A percentile compares a stretch with the other conserved stretches of the same genome.
Conservation (phyloP, 2,329 filamentous ascomycete species). For the Fusarium agapanthi region DNA sequence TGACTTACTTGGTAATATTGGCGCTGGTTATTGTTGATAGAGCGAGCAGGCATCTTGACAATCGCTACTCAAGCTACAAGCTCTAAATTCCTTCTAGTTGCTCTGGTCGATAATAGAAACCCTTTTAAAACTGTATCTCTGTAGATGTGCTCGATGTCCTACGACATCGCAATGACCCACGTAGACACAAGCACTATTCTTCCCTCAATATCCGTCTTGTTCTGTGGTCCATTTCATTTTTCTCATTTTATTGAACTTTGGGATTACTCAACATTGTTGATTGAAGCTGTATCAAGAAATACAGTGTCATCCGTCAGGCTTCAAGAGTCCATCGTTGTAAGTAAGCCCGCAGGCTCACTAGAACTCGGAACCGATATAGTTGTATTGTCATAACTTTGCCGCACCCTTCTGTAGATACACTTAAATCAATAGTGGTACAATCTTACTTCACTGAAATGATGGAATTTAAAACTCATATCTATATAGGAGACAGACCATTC, state of each 20-base stretch:
- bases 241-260: neutral
- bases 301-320: too few relatives aligned
- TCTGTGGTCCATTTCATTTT: neutral
- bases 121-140: accelerated
- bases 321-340: neutral
- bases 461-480: too few relatives aligned
- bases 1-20: neutral
- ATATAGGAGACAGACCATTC: neutral
- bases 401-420: accelerated
- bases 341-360: neutral
- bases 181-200: neutral
- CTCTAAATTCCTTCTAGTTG: accelerated
- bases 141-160: neutral
- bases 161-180: too few relatives aligned
- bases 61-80: neutral
- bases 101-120: accelerated
- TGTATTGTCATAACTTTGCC: neutral
- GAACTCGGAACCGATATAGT: neutral
- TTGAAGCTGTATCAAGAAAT: neutral
- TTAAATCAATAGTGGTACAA: accelerated
- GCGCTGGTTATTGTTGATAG: neutral
- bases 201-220: neutral
- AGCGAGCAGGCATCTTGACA: neutral
- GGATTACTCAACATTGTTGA: accelerated
- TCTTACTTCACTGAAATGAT: neutral